phyloP scores from a whole-genome alignment of 1,284 basidiomycete genomes.

The Rhodotorula sp. region DNA sequence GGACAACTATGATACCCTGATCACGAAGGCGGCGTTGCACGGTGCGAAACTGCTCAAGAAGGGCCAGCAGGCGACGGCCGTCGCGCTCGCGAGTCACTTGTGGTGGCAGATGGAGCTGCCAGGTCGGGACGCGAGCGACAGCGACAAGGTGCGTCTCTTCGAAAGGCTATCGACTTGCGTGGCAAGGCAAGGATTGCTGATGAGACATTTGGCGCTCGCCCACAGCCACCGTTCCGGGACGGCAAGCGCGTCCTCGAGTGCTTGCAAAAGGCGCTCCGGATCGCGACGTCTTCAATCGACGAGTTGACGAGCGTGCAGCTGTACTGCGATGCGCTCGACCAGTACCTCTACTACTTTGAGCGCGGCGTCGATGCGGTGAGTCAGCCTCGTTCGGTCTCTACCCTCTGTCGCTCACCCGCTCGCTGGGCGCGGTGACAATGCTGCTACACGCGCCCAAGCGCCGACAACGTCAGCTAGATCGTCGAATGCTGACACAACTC shows the following conservation, averaged over 20 bases:
- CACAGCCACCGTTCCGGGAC: conserved; percentile 77
- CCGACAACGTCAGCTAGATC: too few species aligned
- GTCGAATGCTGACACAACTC: too few species aligned
- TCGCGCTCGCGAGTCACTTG: conserved; percentile 88
- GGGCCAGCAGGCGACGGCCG: conserved; percentile 89
- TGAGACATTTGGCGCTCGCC: conserved; percentile 47
- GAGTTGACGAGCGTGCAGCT: conserved; percentile 90
- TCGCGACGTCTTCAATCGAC: conserved; percentile 89
- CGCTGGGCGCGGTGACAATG: neutral
- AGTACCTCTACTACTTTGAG: conserved; percentile 90
- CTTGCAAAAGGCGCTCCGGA: conserved; percentile 86
- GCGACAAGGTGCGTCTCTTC: conserved; percentile 49
- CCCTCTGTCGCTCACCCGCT: too few species aligned
- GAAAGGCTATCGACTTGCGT: neutral
- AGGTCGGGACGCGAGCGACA: conserved; percentile 51
- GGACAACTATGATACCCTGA: conserved; percentile 91
- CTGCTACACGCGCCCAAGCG: too few species aligned
- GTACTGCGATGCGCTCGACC: conserved; percentile 89
- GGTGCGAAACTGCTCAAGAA: conserved; percentile 92
- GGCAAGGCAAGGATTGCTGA: neutral
- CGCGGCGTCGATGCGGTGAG: conserved; percentile 78
- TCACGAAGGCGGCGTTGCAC: conserved; percentile 92
- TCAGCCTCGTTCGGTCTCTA: neutral
- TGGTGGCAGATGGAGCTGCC: conserved; percentile 83
- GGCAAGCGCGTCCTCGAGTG: conserved; percentile 94